Evolutionary conservation across 1,139 yeast species (phyloP).

Genomic region (Hansenula sp.): DNA sequence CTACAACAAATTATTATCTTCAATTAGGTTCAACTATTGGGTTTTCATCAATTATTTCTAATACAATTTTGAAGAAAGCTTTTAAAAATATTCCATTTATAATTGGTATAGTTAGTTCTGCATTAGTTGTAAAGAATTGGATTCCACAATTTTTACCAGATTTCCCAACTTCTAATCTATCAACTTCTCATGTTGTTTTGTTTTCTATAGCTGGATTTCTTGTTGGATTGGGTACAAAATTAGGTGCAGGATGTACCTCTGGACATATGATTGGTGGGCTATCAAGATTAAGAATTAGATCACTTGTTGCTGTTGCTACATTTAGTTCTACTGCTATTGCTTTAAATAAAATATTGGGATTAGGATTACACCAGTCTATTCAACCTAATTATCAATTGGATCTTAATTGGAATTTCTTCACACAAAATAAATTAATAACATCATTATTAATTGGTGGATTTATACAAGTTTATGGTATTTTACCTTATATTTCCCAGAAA

Average conservation of each 20-base stretch:
- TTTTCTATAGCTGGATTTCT: conserved; percentile 29
- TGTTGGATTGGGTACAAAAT: conserved; percentile 40
- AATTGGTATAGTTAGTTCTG: conserved; percentile 14
- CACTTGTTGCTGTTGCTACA: conserved; percentile 36
- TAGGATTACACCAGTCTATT: conserved; percentile 10
- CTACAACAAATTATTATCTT: conserved; percentile 35
- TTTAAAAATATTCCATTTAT: conserved; percentile 11
- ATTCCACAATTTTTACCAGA: conserved; percentile 12
- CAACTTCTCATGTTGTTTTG: neutral
- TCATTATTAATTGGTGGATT: conserved; percentile 8
- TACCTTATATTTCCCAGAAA: conserved; percentile 21
- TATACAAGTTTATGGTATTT: conserved; percentile 20
- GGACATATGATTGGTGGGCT: conserved; percentile 47
- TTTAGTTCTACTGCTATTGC: conserved; percentile 32
- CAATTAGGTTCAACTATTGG: conserved; percentile 38
- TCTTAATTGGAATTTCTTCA: conserved; percentile 5
- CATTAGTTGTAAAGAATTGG: conserved; percentile 4
- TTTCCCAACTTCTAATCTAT: conserved; percentile 6
- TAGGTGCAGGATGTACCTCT: conserved; percentile 46
- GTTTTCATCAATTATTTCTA: conserved; percentile 37
- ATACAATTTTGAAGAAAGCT: conserved; percentile 22
- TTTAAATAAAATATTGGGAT: conserved; percentile 5
- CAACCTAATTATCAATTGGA: conserved; percentile 16
- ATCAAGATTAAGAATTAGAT: conserved; percentile 36
- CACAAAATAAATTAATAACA: neutral